These are phyloP conservation scores for Colletotrichum melonis DNA, from an alignment of 2,329 filamentous ascomycete genomes.

Conservation along the genomic window DNA sequence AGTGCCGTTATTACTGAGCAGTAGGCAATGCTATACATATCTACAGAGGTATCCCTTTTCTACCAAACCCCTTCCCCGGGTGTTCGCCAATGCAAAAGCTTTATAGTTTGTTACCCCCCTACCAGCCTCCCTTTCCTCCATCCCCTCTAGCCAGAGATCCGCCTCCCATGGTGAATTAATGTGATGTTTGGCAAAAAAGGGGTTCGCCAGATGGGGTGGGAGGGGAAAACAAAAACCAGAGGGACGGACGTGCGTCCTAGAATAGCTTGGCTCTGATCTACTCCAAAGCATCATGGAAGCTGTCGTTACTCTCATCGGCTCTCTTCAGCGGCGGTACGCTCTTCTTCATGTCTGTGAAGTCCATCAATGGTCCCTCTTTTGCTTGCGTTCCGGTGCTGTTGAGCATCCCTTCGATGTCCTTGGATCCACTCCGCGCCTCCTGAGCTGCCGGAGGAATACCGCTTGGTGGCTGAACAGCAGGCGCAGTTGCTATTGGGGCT, in stretches of 20 bases:
- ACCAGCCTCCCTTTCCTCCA: background rate
- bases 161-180: conserved; percentile 31
- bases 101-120: background rate
- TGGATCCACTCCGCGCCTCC: conserved; percentile 14
- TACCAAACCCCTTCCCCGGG: conserved; percentile 17
- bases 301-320: conserved; percentile 48
- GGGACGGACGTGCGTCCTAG: background rate
- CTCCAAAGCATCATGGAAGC: conserved; percentile 53
- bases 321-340: conserved; percentile 42
- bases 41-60: conserved; percentile 36
- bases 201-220: background rate
- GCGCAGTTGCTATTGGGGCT: conserved; percentile 19
- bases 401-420: conserved; percentile 58
- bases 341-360: conserved; percentile 68
- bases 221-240: background rate
- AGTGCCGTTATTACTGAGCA: conserved; percentile 24
- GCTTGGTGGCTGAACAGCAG: background rate
- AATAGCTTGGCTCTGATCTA: conserved; percentile 32
- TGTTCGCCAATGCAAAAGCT: conserved; percentile 31
- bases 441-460: background rate
- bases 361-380: conserved; percentile 61
- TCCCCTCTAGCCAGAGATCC: conserved; percentile 11
- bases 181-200: conserved; percentile 3
- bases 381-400: conserved; percentile 58
- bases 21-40: conserved; percentile 29